Evolutionary conservation across 2,329 filamentous ascomycete species (phyloP).

Genomic region (Aspergillus ruber): DNA sequence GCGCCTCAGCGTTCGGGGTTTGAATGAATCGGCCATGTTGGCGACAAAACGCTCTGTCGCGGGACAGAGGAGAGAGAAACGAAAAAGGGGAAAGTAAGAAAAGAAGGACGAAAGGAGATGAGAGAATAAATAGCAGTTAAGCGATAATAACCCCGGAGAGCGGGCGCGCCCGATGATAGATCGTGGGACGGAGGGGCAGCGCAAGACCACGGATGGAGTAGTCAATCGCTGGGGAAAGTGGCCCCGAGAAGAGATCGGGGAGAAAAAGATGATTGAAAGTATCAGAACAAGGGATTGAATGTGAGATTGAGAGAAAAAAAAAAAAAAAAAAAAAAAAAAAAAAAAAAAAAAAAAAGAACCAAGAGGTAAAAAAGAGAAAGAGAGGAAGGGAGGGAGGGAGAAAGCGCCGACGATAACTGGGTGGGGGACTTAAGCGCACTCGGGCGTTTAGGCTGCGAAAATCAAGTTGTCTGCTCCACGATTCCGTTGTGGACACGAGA

Average conservation of each 20-base stretch:
- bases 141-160: not conserved
- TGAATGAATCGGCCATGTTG: slow-evolving; percentile 55
- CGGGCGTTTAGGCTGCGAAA: too few relatives aligned
- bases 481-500: too few relatives aligned
- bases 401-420: not conserved
- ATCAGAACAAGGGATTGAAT: too few relatives aligned
- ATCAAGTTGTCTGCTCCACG: too few relatives aligned
- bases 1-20: slow-evolving; percentile 82
- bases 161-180: slow-evolving; percentile 1
- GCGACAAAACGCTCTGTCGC: slow-evolving; percentile 2
- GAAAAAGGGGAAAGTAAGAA: not conserved
- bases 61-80: slow-evolving; percentile 13
- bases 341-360: too few relatives aligned
- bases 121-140: not conserved
- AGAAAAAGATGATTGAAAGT: too few relatives aligned
- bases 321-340: too few relatives aligned
- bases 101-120: not conserved
- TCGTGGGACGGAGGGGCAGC: not conserved
- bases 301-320: too few relatives aligned
- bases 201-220: not conserved
- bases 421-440: too few relatives aligned
- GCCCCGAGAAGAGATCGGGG: too few relatives aligned
- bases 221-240: not conserved
- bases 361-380: not conserved
- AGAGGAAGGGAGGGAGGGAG: slow-evolving; percentile 2